phyloP scores from a whole-genome alignment of 345 rosid species.

The Citrus reticulata region DNA sequence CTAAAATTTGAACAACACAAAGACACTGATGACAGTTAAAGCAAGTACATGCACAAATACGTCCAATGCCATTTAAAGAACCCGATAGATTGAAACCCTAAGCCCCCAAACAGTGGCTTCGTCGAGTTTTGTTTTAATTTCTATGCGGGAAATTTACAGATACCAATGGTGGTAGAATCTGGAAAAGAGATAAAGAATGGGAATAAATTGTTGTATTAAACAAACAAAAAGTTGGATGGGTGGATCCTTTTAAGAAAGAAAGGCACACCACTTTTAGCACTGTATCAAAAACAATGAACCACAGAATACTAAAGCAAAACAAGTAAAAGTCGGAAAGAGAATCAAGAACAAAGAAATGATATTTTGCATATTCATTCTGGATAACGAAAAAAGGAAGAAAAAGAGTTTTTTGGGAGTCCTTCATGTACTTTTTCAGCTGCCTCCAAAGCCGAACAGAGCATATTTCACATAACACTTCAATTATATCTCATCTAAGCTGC shows the following conservation, averaged over 20 bases:
- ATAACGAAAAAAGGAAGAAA: conserved; percentile 11
- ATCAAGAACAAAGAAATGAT: not conserved
- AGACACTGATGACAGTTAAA: not conserved
- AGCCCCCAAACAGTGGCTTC: not conserved
- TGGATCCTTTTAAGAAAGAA: conserved; percentile 12
- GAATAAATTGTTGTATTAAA: not conserved
- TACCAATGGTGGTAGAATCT: not conserved
- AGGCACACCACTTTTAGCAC: conserved; percentile 10
- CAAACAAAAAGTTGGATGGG: not conserved
- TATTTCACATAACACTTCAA: not conserved
- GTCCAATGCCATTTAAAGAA: too few species aligned
- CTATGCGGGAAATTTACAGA: not conserved
- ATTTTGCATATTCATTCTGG: not conserved
- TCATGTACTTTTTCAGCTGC: not conserved
- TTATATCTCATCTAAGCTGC: not conserved
- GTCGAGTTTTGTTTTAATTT: not conserved
- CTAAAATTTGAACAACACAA: not conserved
- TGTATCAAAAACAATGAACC: not conserved
- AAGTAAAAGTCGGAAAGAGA: conserved; percentile 1
- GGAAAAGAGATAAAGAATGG: not conserved
- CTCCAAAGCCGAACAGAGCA: conserved; percentile 3
- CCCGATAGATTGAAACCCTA: not conserved
- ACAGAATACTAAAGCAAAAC: not conserved
- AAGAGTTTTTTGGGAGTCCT: conserved; percentile 20
- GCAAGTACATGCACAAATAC: not conserved